phyloP scores from a whole-genome alignment of 116 monocot species.

The Papilionanthe hybrid region DNA sequence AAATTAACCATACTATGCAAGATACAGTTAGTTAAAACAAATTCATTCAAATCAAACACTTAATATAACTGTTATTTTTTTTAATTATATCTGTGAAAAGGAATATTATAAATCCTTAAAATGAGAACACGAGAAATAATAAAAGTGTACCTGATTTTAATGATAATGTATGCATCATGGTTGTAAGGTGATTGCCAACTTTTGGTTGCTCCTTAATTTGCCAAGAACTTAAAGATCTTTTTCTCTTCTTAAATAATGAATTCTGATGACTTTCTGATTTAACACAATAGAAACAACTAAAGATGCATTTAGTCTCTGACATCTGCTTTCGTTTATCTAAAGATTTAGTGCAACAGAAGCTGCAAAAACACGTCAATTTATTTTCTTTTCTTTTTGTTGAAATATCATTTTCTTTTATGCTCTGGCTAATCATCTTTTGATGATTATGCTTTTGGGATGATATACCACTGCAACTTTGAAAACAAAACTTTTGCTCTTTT shows the following conservation, averaged over 20 bases:
- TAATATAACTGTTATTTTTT: background rate
- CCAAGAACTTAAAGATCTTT: background rate
- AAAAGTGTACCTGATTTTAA: constrained; percentile 25
- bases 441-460: background rate
- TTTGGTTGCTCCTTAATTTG: constrained; percentile 11
- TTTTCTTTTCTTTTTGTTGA: constrained; percentile 5
- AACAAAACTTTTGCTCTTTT: background rate
- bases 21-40: too few relatives aligned
- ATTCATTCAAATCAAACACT: background rate
- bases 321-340: background rate
- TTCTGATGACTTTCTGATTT: constrained; percentile 8
- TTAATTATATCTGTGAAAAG: background rate
- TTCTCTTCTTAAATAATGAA: constrained; percentile 2
- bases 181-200: constrained; percentile 15
- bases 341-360: background rate
- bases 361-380: background rate
- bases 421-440: background rate
- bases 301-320: background rate
- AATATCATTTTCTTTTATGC: background rate
- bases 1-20: too few relatives aligned
- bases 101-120: background rate
- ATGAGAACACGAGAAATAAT: background rate
- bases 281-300: constrained; percentile 22
- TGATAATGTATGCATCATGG: constrained; percentile 22
- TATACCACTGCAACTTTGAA: background rate